Evolutionary conservation across 306 rosid species (phyloP).

Genomic region (Astragalus glycyphyllos): DNA sequence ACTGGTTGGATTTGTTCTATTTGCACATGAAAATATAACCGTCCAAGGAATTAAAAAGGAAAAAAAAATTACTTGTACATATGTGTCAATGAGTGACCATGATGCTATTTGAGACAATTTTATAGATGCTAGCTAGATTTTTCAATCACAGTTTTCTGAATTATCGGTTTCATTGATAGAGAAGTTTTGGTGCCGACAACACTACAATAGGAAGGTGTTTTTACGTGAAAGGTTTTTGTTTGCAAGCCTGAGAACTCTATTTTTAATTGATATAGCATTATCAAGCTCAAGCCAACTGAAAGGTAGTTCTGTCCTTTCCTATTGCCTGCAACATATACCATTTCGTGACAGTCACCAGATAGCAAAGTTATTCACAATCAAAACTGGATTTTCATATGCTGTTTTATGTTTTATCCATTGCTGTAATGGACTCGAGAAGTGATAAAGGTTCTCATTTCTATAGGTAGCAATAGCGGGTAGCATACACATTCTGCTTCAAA

Average conservation of each 20-base stretch:
- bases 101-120: slow-evolving; percentile 23
- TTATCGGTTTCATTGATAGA: slow-evolving; percentile 1
- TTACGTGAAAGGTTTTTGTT: neutral
- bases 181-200: slow-evolving; percentile 7
- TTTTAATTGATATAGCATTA: neutral
- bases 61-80: slow-evolving; percentile 46
- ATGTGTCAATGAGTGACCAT: slow-evolving; percentile 18
- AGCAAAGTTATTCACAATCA: no score
- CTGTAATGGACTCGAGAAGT: no score
- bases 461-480: neutral
- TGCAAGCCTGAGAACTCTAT: neutral
- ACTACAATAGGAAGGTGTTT: neutral
- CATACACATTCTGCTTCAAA: neutral
- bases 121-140: slow-evolving; percentile 27
- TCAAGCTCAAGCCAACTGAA: slow-evolving; percentile 13
- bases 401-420: no score
- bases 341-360: no score
- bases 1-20: slow-evolving; percentile 35
- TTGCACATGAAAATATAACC: slow-evolving; percentile 28
- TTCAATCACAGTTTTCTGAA: slow-evolving; percentile 31
- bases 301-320: slow-evolving; percentile 10
- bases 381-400: no score
- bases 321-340: neutral
- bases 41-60: slow-evolving; percentile 25
- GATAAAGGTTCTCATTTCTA: no score